These are phyloP conservation scores for Schwanniomyces polymorphus DNA, from an alignment of 805 yeast species.

Conservation along the genomic window DNA sequence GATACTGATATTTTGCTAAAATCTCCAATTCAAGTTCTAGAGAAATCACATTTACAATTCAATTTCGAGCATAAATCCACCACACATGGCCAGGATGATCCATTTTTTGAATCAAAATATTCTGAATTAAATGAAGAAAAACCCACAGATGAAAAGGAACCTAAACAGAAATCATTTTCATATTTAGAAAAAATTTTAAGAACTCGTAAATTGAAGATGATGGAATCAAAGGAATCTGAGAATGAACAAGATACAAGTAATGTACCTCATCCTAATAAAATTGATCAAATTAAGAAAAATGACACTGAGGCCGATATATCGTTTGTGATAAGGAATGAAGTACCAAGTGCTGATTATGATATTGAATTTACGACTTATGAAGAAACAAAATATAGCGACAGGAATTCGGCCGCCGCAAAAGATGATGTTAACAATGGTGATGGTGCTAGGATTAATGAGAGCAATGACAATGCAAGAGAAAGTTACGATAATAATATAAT, in stretches of 20 bases:
- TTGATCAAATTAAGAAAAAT: neutral
- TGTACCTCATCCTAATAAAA: neutral
- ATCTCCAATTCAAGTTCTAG: slow-evolving; percentile 9
- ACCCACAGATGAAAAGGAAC: neutral
- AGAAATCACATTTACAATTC: neutral
- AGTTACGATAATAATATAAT: too few relatives aligned
- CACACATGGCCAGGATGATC: neutral
- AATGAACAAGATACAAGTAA: neutral
- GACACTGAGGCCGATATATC: neutral
- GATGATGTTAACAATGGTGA: neutral
- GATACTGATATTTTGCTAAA: slow-evolving; percentile 7
- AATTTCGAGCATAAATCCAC: neutral
- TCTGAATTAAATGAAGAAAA: neutral
- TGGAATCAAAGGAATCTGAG: neutral
- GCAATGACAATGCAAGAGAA: too few relatives aligned
- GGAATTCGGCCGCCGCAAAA: neutral
- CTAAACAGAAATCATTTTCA: slow-evolving; percentile 12
- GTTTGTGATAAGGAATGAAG: neutral
- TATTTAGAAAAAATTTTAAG: slow-evolving; percentile 32
- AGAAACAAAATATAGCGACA: neutral
- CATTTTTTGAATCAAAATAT: neutral
- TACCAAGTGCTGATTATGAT: neutral
- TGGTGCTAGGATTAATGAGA: too few relatives aligned
- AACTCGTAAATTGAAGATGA: slow-evolving; percentile 7
- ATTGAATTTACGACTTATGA: too few relatives aligned